Percentiles rank a stretch among this genome's conserved stretches.
phyloP scores from a whole-genome alignment of 1,284 basidiomycete species.

The Inonotus hispidus region DNA sequence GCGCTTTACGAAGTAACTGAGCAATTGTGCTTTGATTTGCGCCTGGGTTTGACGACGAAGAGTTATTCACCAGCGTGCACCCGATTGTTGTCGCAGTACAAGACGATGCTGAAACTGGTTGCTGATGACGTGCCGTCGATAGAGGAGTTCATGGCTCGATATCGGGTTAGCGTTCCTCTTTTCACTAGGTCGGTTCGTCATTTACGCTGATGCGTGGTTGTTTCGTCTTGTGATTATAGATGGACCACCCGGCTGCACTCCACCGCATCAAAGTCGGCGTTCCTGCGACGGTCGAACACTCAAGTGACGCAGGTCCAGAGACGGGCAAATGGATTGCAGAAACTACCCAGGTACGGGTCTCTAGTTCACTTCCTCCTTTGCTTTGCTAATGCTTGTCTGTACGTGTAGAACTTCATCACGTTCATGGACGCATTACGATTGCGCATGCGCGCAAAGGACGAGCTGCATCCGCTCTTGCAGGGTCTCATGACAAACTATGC shows the following conservation, averaged over 20 bases:
- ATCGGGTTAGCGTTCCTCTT: conserved; percentile 57
- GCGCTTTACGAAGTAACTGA: conserved; percentile 18
- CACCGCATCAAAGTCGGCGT: conserved; percentile 91
- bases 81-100: conserved; percentile 89
- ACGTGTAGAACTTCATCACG: conserved; percentile 84
- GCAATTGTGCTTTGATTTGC: conserved; percentile 4
- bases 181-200: conserved; percentile 6
- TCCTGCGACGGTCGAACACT: conserved; percentile 95
- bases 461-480: conserved; percentile 91
- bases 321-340: conserved; percentile 98
- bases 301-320: conserved; percentile 71
- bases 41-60: conserved; percentile 32
- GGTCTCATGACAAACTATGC: conserved; percentile 92
- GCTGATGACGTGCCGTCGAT: conserved; percentile 78
- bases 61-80: conserved; percentile 97
- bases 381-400: not conserved
- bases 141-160: conserved; percentile 89
- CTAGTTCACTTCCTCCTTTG: not conserved
- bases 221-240: no score
- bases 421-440: conserved; percentile 98
- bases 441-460: conserved; percentile 91
- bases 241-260: conserved; percentile 91
- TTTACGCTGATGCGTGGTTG: not conserved
- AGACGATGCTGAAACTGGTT: conserved; percentile 93
- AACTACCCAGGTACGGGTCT: conserved; percentile 77